phyloP scores from a whole-genome alignment of 768 basidiomycete species.

The Pluteus cervinus region DNA sequence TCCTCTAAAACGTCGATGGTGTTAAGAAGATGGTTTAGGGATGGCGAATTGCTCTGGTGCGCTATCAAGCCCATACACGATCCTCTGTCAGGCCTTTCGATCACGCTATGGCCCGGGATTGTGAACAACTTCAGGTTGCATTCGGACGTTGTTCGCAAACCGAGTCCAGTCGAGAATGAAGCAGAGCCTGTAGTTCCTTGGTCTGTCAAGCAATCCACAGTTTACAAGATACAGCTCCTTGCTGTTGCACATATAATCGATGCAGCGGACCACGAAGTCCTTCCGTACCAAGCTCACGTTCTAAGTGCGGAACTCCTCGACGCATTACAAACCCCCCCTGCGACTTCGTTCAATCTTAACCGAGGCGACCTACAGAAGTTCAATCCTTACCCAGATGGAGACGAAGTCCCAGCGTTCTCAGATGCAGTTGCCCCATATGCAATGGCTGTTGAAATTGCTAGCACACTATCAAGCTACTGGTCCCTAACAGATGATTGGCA shows the following conservation, averaged over 20 bases:
- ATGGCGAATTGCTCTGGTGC: slow-evolving; percentile 71
- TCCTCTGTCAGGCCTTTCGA: slow-evolving; percentile 45
- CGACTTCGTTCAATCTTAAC: slow-evolving; percentile 36
- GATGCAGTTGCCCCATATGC: slow-evolving; percentile 60
- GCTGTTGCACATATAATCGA: slow-evolving; percentile 44
- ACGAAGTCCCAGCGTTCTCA: slow-evolving; percentile 29
- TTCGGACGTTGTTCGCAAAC: slow-evolving; percentile 20
- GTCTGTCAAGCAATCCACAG: slow-evolving; percentile 52
- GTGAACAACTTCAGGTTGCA: slow-evolving; percentile 53
- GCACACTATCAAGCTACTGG: slow-evolving; percentile 60
- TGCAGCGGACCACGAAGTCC: slow-evolving; percentile 49
- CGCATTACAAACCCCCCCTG: slow-evolving; percentile 38
- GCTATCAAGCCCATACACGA: slow-evolving; percentile 40
- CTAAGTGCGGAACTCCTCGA: slow-evolving; percentile 47
- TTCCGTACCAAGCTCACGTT: slow-evolving; percentile 71
- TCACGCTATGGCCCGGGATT: slow-evolving; percentile 71
- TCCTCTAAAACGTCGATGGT: slow-evolving; percentile 36
- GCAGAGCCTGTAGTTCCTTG: slow-evolving; percentile 32
- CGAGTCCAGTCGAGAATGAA: slow-evolving; percentile 15
- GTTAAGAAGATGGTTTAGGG: slow-evolving; percentile 56
- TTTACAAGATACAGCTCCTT: slow-evolving; percentile 66
- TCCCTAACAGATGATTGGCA: slow-evolving; percentile 70
- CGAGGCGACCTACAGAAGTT: slow-evolving; percentile 37
- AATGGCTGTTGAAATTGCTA: slow-evolving; percentile 67
- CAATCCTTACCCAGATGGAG: slow-evolving; percentile 42